phyloP scores from a whole-genome alignment of 768 basidiomycete genomes.

The Podaxis pistillaris region DNA sequence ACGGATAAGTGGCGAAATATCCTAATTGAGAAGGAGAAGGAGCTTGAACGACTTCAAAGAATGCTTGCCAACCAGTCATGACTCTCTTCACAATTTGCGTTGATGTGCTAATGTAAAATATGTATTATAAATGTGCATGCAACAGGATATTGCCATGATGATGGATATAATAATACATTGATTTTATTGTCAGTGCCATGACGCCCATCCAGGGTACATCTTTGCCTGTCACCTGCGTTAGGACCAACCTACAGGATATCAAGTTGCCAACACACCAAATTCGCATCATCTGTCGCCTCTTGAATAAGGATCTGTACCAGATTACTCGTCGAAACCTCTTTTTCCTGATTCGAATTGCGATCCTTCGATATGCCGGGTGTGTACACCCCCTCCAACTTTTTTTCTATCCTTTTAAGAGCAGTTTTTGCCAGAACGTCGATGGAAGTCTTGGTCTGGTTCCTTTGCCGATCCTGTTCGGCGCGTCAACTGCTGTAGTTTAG shows the following conservation, averaged over 20 bases:
- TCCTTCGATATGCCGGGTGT: constrained; percentile 45
- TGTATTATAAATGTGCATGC: not conserved
- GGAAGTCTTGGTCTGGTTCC: constrained; percentile 46
- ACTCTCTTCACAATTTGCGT: not conserved
- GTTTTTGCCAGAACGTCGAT: constrained; percentile 69
- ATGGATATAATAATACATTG: not conserved
- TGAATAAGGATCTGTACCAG: constrained; percentile 90
- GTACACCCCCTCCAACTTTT: constrained; percentile 78
- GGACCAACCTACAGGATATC: not conserved
- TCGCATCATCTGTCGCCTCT: constrained; percentile 73
- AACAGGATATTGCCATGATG: constrained; percentile 8
- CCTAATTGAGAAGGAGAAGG: constrained; percentile 81
- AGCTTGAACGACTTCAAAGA: constrained; percentile 68
- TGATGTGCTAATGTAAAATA: not conserved
- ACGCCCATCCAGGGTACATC: constrained; percentile 92
- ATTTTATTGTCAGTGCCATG: constrained; percentile 57
- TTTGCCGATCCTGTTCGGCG: constrained; percentile 41
- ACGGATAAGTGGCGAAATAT: constrained; percentile 68
- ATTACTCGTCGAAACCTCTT: constrained; percentile 72
- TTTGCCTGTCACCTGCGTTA: constrained; percentile 50
- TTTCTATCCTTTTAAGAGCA: constrained; percentile 77
- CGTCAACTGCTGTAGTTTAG: not conserved
- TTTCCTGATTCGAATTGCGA: constrained; percentile 34
- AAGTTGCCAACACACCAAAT: constrained; percentile 46
- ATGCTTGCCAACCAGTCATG: constrained; percentile 33